Evolutionary conservation across 495 filamentous ascomycete species (phyloP), one percentile per base, ranked within the genome.

Genomic region (Trichocladium antarcticum): DNA sequence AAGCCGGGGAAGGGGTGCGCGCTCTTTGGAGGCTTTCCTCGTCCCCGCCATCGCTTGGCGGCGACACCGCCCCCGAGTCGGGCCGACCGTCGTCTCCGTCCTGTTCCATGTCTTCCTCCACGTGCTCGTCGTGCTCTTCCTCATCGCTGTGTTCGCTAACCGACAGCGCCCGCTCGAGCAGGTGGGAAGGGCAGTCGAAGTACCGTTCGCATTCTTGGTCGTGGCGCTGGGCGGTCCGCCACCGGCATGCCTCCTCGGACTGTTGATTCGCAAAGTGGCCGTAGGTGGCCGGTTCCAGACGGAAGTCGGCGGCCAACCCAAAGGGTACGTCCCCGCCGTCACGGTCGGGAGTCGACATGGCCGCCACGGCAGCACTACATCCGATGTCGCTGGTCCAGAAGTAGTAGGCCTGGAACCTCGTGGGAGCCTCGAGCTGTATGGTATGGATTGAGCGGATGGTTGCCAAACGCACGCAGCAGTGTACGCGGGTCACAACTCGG

Each of bases 161-260:
- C 4, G 57, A 57, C 1, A 59, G 42, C 15, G 42, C 43, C 19
- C 68, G 53, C 34, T 64, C 60, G 6, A 69, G 46, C 9, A 57
- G 15, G 41, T 72, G 70, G 11, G 65, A 57, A 11, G 68, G 70
- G 29, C 68, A 72, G 55, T 73, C 70, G 45, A 67, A 64, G 51
- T 64, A 73, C 28, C 63, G 62, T n/a, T 51, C 53, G 57, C 69
- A 72, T 55, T 71, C 69, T n/a, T 56, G 54, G 34, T 66, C 62
- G 46, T 65, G 55, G 39, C 60, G 66, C 16, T 51, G 50, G 21
- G 47, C 6, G 9, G 57, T 68, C n/a, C 63, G 60, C 58, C 64
- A 67, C 8, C 39, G 61, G 42, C 67, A 69, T 28, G 46, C 39
- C 1, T 55, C 37, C 9, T 36, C 10, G 6, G 11, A 14, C 6